Conservation (phyloP, 257 asterid genomes). For the Ballota nigra region DNA sequence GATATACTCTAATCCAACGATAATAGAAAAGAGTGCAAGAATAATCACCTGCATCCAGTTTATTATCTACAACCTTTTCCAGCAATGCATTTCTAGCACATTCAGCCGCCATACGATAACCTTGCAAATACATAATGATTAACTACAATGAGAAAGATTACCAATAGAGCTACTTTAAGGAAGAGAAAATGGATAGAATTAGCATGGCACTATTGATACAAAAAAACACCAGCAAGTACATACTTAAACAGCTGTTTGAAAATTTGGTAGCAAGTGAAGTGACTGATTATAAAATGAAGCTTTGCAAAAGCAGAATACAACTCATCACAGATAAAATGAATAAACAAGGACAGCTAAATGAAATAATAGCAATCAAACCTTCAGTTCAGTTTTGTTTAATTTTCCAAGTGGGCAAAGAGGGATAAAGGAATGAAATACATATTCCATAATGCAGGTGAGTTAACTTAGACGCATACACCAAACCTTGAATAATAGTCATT, state of each 20-base stretch:
- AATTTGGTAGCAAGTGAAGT: neutral
- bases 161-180: neutral
- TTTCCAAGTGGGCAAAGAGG: neutral
- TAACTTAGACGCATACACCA: constrained; percentile 5
- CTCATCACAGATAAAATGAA: neutral
- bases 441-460: neutral
- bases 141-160: neutral
- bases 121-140: constrained; percentile 24
- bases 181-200: neutral
- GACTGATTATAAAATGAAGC: neutral
- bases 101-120: constrained; percentile 90
- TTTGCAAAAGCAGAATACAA: neutral
- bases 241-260: neutral
- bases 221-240: neutral
- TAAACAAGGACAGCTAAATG: neutral
- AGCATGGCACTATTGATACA: neutral
- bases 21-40: neutral
- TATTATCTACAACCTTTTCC: constrained; percentile 74
- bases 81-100: constrained; percentile 71
- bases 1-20: neutral
- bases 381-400: neutral
- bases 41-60: constrained; percentile 59
- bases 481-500: constrained; percentile 89
- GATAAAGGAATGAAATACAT: neutral
- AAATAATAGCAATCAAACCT: neutral